Percentiles rank a stretch among this genome's conserved stretches.
These are phyloP conservation scores for Fusarium sp. DNA, from an alignment of 2,329 filamentous ascomycete species.

Conservation along the genomic window DNA sequence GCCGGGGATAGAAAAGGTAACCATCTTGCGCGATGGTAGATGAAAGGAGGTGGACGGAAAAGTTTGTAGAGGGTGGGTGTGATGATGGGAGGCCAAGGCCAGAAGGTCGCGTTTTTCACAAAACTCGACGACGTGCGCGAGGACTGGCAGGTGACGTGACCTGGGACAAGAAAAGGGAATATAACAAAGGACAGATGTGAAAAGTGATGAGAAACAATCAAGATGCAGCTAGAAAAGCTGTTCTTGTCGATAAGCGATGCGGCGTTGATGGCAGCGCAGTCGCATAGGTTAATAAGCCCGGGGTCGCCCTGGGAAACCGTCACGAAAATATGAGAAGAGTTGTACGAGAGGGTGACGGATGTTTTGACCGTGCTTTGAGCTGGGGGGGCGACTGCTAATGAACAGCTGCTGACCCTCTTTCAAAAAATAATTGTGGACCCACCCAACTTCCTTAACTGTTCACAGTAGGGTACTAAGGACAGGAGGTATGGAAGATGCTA, in stretches of 20 bases:
- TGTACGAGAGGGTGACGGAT: conserved; percentile 31
- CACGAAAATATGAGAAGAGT: conserved; percentile 46
- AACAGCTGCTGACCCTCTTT: conserved; percentile 42
- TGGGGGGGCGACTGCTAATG: conserved; percentile 34
- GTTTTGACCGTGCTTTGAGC: conserved; percentile 45
- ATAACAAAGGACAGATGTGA: conserved; percentile 18
- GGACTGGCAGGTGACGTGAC: conserved; percentile 15
- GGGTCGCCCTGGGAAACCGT: conserved; percentile 48
- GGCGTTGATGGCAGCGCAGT: conserved; percentile 46
- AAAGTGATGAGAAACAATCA: conserved; percentile 32
- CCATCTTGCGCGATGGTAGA: conserved; percentile 47
- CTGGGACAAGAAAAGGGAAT: conserved; percentile 16
- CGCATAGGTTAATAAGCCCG: conserved; percentile 41
- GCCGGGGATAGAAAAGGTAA: conserved; percentile 55
- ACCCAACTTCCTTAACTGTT: background rate
- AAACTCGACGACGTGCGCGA: conserved; percentile 9
- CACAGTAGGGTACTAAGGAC: background rate
- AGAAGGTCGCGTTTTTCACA: conserved; percentile 34
- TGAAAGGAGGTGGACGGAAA: conserved; percentile 5
- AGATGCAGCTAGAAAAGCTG: conserved; percentile 31
- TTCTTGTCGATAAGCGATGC: conserved; percentile 41
- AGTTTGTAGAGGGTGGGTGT: conserved; percentile 20
- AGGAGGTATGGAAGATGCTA: background rate
- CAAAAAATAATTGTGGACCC: conserved; percentile 30
- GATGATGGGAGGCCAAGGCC: conserved; percentile 27